Conservation (phyloP, 371 early-diverging fungal species). For the Apophysomyces sp. region DNA sequence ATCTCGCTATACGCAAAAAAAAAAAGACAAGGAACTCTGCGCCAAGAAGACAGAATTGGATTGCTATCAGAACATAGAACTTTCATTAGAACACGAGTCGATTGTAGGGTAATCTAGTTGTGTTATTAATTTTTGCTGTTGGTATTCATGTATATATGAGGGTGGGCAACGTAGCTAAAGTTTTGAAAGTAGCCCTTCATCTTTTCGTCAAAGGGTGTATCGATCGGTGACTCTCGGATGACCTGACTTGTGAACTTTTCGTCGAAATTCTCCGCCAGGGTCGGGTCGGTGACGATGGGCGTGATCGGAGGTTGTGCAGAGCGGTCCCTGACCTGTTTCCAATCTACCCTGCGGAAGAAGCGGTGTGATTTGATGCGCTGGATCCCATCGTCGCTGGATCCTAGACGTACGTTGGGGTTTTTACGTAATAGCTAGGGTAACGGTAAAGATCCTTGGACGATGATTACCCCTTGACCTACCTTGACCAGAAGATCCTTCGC, state of each 20-base stretch:
- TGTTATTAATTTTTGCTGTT: too few relatives aligned
- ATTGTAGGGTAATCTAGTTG: too few relatives aligned
- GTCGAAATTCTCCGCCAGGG: slow-evolving; percentile 49
- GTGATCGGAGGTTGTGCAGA: slow-evolving; percentile 73
- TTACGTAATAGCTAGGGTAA: slow-evolving; percentile 62
- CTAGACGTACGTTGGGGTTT: slow-evolving; percentile 67
- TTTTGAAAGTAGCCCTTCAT: slow-evolving; percentile 43
- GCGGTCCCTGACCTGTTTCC: slow-evolving; percentile 67
- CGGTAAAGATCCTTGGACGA: too few relatives aligned
- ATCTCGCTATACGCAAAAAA: too few relatives aligned
- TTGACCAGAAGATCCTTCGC: slow-evolving; percentile 62
- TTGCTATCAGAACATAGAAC: too few relatives aligned
- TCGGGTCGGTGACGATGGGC: slow-evolving; percentile 61
- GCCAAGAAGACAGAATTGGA: too few relatives aligned
- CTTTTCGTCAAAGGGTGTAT: slow-evolving; percentile 9
- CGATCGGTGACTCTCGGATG: slow-evolving; percentile 42
- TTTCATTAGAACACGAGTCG: too few relatives aligned
- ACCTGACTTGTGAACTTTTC: slow-evolving; percentile 42
- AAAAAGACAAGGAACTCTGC: too few relatives aligned
- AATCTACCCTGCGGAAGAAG: slow-evolving; percentile 87
- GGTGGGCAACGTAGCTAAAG: slow-evolving; percentile 44
- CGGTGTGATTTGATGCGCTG: slow-evolving; percentile 81
- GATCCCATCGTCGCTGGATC: slow-evolving; percentile 68
- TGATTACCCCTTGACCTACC: slow-evolving; percentile 17
- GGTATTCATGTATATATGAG: slow-evolving; percentile 3